phyloP scores from a whole-genome alignment of 2,329 filamentous ascomycete genomes.

The Tolypocladium cylindrosporum region DNA sequence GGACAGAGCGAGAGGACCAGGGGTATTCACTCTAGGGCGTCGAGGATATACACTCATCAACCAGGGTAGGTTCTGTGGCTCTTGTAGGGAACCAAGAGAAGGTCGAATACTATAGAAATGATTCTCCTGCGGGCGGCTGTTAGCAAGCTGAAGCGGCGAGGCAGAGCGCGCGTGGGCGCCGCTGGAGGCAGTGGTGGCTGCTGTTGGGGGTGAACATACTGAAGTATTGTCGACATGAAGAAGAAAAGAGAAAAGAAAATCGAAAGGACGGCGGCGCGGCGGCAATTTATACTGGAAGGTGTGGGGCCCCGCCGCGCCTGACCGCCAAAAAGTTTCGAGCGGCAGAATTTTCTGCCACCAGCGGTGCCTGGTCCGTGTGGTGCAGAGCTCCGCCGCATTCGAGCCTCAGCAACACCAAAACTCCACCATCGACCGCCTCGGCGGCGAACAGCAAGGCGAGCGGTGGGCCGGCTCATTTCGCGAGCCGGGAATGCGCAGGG shows the following conservation, averaged over 20 bases:
- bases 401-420: neutral
- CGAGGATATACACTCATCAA: conserved; percentile 86
- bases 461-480: neutral
- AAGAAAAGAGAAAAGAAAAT: conserved; percentile 38
- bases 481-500: neutral
- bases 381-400: neutral
- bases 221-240: conserved; percentile 54
- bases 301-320: conserved; percentile 1
- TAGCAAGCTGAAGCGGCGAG: conserved; percentile 6
- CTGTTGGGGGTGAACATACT: conserved; percentile 31
- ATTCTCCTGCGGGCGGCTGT: conserved; percentile 51
- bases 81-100: conserved; percentile 83
- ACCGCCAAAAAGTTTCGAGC: conserved; percentile 12
- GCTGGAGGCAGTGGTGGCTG: neutral
- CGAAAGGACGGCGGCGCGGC: conserved; percentile 18
- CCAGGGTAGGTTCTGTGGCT: conserved; percentile 94
- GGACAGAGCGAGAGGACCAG: conserved; percentile 48
- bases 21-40: conserved; percentile 77
- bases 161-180: neutral
- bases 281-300: conserved; percentile 28
- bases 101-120: conserved; percentile 97
- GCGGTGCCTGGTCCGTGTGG: neutral
- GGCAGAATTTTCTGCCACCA: conserved; percentile 6
- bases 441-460: neutral
- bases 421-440: neutral